These are phyloP conservation scores for Byssothecium circinans DNA, from an alignment of 2,329 filamentous ascomycete genomes.

Conservation along the genomic window DNA sequence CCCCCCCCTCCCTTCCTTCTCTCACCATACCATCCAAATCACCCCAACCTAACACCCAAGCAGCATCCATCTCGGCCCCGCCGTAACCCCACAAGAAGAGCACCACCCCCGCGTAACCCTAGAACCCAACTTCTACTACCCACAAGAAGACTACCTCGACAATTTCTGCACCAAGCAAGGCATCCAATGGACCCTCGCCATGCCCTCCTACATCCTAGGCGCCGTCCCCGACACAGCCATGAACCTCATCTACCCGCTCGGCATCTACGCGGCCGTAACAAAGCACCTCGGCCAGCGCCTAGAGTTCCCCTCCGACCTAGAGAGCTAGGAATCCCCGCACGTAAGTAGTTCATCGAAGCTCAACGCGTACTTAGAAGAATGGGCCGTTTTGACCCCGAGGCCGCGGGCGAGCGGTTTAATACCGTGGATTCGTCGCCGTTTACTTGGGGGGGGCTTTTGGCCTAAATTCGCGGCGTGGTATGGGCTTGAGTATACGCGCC, in stretches of 20 bases:
- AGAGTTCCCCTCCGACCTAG: slow-evolving; percentile 49
- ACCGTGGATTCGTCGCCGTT: slow-evolving; percentile 50
- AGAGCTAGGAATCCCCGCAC: slow-evolving; percentile 49
- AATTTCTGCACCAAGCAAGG: slow-evolving; percentile 45
- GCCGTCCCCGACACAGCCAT: slow-evolving; percentile 54
- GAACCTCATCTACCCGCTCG: slow-evolving; percentile 53
- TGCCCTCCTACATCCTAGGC: slow-evolving; percentile 52
- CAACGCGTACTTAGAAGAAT: slow-evolving; percentile 56
- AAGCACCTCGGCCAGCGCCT: slow-evolving; percentile 47
- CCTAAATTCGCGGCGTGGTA: slow-evolving; percentile 52
- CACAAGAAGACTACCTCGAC: slow-evolving; percentile 55
- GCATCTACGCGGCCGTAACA: slow-evolving; percentile 54
- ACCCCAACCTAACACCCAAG: not conserved
- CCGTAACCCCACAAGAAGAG: slow-evolving; percentile 50
- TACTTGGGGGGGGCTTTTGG: slow-evolving; percentile 54
- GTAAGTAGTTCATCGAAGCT: slow-evolving; percentile 50
- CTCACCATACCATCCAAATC: not conserved
- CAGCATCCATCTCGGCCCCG: slow-evolving; percentile 51
- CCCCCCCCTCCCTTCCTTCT: not conserved
- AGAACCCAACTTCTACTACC: slow-evolving; percentile 59
- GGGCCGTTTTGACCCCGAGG: slow-evolving; percentile 50
- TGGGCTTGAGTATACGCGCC: slow-evolving; percentile 42
- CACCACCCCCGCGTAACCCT: slow-evolving; percentile 48
- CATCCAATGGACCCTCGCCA: slow-evolving; percentile 51
- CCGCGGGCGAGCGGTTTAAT: slow-evolving; percentile 54